A percentile compares a stretch with the other conserved stretches of the same genome.
These are phyloP conservation scores for Artemisia tridentata DNA, from an alignment of 129 eudicot genomes.

Conservation along the genomic window DNA sequence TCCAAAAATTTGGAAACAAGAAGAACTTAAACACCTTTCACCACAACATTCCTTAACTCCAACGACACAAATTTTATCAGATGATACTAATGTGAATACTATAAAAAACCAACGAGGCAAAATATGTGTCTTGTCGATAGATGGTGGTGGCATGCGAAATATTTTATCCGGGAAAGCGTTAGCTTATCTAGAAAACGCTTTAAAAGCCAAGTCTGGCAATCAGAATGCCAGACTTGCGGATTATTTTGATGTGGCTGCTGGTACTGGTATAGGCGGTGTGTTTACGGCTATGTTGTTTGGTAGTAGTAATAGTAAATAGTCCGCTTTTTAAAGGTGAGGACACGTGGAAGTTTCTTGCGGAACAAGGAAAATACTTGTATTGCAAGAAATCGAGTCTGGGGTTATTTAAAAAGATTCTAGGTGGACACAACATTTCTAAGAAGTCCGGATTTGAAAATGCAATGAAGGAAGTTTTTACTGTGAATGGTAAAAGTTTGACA, in stretches of 20 bases:
- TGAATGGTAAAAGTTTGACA: slow-evolving; percentile 19
- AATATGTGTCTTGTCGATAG: slow-evolving; percentile 65
- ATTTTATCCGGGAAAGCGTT: slow-evolving; percentile 72
- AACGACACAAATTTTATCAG: slow-evolving; percentile 7
- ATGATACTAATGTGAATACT: slow-evolving; percentile 29
- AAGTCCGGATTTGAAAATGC: slow-evolving; percentile 26
- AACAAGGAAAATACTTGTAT: slow-evolving; percentile 33
- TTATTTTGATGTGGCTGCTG: slow-evolving; percentile 40
- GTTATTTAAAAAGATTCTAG: slow-evolving; percentile 27
- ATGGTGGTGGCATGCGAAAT: slow-evolving; percentile 81
- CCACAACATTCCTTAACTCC: slow-evolving; percentile 28
- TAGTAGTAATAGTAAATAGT: neutral
- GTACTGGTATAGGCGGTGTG: slow-evolving; percentile 38
- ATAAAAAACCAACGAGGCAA: slow-evolving; percentile 76
- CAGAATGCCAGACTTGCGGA: slow-evolving; percentile 49
- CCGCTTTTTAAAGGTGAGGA: slow-evolving; percentile 39
- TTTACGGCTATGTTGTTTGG: slow-evolving; percentile 36
- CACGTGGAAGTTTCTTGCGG: slow-evolving; percentile 30
- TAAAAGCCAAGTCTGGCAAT: slow-evolving; percentile 65
- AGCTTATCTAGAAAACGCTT: slow-evolving; percentile 60
- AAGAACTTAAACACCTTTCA: slow-evolving; percentile 49
- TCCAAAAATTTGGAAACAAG: slow-evolving; percentile 56
- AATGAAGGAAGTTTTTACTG: slow-evolving; percentile 19
- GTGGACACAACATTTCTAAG: neutral
- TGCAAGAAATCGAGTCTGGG: slow-evolving; percentile 15